Conservation (phyloP, 257 asterid genomes). For the Petunia secreta region DNA sequence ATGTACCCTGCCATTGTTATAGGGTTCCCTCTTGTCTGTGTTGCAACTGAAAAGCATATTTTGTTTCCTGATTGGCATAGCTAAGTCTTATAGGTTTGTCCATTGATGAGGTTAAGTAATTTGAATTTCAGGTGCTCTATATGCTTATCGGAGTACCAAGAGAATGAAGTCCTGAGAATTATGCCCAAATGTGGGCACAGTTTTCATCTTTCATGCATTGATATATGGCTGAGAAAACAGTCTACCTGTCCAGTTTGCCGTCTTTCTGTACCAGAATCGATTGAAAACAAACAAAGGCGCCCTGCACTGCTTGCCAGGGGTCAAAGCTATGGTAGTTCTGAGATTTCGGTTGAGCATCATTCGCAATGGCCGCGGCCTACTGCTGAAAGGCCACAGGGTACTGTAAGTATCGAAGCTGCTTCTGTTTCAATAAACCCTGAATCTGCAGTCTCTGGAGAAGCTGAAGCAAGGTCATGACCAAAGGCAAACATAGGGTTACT, state of each 20-base stretch:
- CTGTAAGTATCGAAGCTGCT: constrained; percentile 34
- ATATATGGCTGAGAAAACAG: constrained; percentile 81
- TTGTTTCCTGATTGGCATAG: not conserved
- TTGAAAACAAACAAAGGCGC: constrained; percentile 43
- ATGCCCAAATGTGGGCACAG: constrained; percentile 93
- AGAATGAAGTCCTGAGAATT: constrained; percentile 71
- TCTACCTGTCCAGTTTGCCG: constrained; percentile 93
- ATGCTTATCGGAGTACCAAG: constrained; percentile 80
- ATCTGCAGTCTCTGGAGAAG: constrained; percentile 42
- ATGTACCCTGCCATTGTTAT: not conserved
- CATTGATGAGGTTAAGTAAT: constrained; percentile 27
- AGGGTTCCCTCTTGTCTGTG: not conserved
- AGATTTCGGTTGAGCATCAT: constrained; percentile 49
- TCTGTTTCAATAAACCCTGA: constrained; percentile 46
- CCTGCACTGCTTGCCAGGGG: constrained; percentile 36
- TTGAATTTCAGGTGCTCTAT: constrained; percentile 65
- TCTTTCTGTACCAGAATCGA: constrained; percentile 60
- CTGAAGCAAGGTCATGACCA: constrained; percentile 43
- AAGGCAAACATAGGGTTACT: constrained; percentile 10
- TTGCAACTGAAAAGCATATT: not conserved
- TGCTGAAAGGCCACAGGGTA: constrained; percentile 39
- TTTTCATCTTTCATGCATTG: constrained; percentile 82
- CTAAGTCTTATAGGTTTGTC: not conserved
- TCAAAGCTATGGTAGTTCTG: constrained; percentile 52
- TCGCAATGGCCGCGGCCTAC: constrained; percentile 54